phyloP scores from a whole-genome alignment of 2,329 filamentous ascomycete species.

The Allantophomopsis cytisporea region DNA sequence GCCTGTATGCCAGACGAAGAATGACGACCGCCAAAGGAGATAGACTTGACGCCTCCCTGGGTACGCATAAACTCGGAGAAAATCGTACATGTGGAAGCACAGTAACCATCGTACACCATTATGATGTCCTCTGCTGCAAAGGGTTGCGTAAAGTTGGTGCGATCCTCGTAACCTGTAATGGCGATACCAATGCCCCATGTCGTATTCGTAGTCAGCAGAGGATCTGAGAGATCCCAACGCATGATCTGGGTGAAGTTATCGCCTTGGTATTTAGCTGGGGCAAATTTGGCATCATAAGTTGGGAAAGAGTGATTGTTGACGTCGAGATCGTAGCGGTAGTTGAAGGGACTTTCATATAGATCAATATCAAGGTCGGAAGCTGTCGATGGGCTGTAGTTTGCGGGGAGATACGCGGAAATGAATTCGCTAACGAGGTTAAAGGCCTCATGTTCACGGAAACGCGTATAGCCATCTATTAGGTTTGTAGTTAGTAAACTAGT shows the following conservation, averaged over 20 bases:
- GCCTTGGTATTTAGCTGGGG: constrained; percentile 8
- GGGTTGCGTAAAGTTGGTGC: constrained; percentile 14
- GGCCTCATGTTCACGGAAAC: constrained; percentile 12
- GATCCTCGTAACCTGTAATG: constrained; percentile 18
- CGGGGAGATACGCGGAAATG: constrained; percentile 6
- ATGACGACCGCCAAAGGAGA: constrained; percentile 47
- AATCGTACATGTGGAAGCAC: constrained; percentile 44
- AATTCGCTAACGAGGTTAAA: constrained; percentile 10
- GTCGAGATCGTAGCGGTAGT: constrained; percentile 14
- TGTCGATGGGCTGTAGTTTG: constrained; percentile 12
- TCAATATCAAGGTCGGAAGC: constrained; percentile 8
- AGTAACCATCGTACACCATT: constrained; percentile 38
- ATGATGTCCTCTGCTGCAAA: constrained; percentile 27
- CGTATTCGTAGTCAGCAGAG: constrained; percentile 9
- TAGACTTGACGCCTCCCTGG: constrained; percentile 36
- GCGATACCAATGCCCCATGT: constrained; percentile 12
- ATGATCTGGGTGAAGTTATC: constrained; percentile 11
- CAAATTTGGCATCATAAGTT: constrained; percentile 13
- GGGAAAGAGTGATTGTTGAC: constrained; percentile 11
- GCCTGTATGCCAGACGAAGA: constrained; percentile 40
- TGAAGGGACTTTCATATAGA: constrained; percentile 11
- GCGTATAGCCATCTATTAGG: constrained; percentile 11
- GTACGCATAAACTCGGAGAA: constrained; percentile 40
- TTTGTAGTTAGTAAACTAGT: no score
- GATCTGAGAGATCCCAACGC: constrained; percentile 14